Evolutionary conservation across 2,329 filamentous ascomycete genomes (phyloP), one percentile per base, ranked within the genome.

Genomic region (Alternaria longipes): DNA sequence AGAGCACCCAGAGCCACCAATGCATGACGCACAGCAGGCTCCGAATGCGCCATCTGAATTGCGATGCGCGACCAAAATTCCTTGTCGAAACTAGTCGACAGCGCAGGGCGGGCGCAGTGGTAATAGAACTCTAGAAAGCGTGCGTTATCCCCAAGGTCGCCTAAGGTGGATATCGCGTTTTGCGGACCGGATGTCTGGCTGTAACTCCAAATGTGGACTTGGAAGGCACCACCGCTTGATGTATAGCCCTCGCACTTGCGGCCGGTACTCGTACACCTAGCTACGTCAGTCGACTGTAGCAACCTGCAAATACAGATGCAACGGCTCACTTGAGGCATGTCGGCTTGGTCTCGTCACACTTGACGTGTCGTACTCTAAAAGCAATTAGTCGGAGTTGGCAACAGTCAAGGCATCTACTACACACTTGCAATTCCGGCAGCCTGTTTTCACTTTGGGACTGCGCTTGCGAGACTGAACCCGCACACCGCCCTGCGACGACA

Each of bases 21-120:
- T 4, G 82, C 81, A 64, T 83, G 81, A 8, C 78, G 73, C 5
- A 83, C 73, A 4, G 81, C 76, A 0, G 81, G 76, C 53, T 83
- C 82, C 3, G 74, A 71, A 6, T 71, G 69, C 24, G 80, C 79
- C 42, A 81, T 79, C 56, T 82, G 81, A 11, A 82, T 69, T 8
- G 81, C 70, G 16, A 81, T 70, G 4, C 66, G 74, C 11, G 78
- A 77, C 82, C 82, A 83, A 61, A 83, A 83, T 1, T 74, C 72
- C 1, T 75, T 54, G 47, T 73, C 67, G 36, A 73, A 78, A 6
- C 56, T 62, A 45, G 59, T 79, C 0, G 80, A 73, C 4, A 83
- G 70, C 46, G 64, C 82, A 4, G 68, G 63, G 0, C 68, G 69
- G 5, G 78, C 82, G 20, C 78, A 77, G 34, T 68, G 68, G 16